Conservation (phyloP, 345 rosid genomes). For the Hibiscus trionum region DNA sequence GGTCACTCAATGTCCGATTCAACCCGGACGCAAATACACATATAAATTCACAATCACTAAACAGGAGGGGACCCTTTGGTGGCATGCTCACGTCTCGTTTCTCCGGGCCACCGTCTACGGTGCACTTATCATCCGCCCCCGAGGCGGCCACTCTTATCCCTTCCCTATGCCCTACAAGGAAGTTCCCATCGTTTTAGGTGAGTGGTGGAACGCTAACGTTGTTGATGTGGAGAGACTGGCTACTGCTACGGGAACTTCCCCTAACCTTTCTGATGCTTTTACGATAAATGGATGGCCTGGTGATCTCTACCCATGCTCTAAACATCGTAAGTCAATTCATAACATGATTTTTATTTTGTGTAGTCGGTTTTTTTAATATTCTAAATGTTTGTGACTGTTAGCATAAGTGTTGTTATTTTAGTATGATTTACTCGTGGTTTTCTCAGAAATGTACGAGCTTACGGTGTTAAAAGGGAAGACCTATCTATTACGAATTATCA, state of each 20-base stretch:
- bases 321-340: constrained; percentile 32
- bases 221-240: constrained; percentile 49
- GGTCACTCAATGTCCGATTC: constrained; percentile 81
- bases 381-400: not conserved
- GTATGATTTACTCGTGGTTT: not conserved
- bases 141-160: constrained; percentile 50
- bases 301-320: constrained; percentile 69
- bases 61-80: constrained; percentile 94
- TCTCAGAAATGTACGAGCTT: constrained; percentile 45
- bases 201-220: constrained; percentile 84
- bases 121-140: constrained; percentile 71
- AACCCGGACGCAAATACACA: constrained; percentile 50
- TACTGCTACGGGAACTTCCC: constrained; percentile 43
- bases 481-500: constrained; percentile 76
- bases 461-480: constrained; percentile 55
- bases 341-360: too few species aligned
- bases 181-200: constrained; percentile 74
- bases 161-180: constrained; percentile 70
- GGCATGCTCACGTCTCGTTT: constrained; percentile 78
- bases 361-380: too few species aligned
- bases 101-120: constrained; percentile 88
- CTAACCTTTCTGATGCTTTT: constrained; percentile 63
- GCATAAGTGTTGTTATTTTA: not conserved
- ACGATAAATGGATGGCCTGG: constrained; percentile 91
- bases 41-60: constrained; percentile 49